A percentile compares a stretch with the other conserved stretches of the same genome.
These are phyloP conservation scores for Mycena albidolilacea DNA, from an alignment of 768 basidiomycete species.

Conservation along the genomic window DNA sequence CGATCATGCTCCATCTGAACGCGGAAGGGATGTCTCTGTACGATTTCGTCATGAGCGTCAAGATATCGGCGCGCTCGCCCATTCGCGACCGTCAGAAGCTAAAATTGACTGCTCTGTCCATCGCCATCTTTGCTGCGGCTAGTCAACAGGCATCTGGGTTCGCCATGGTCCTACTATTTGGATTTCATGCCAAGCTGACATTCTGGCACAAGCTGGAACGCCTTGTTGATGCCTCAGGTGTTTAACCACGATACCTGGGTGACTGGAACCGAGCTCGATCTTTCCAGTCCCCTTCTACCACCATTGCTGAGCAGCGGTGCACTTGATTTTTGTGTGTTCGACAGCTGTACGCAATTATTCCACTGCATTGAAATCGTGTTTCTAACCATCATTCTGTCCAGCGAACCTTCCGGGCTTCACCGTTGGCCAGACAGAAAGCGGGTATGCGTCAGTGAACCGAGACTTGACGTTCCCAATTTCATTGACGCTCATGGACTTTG, in stretches of 20 bases:
- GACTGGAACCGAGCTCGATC: background rate
- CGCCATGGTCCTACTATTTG: background rate
- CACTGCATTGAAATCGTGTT: background rate
- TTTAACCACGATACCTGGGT: background rate
- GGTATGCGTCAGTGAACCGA: background rate
- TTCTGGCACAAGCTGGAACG: background rate
- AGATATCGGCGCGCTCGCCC: background rate
- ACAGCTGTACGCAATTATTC: background rate
- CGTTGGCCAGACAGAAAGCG: slow-evolving; percentile 7
- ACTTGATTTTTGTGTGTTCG: background rate
- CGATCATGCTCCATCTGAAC: background rate
- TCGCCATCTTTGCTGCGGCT: background rate
- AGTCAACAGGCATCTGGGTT: background rate
- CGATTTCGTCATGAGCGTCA: background rate
- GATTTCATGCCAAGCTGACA: background rate
- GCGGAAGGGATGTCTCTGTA: background rate
- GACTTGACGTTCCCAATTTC: background rate
- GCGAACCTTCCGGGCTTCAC: background rate
- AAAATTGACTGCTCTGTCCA: background rate
- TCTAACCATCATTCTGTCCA: background rate
- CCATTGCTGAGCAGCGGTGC: background rate
- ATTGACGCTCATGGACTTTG: slow-evolving; percentile 8
- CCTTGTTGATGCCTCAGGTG: background rate
- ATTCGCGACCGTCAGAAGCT: background rate
- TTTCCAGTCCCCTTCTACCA: background rate